Conservation (phyloP, 2,329 filamentous ascomycete species). For the Claviceps pusilla region DNA sequence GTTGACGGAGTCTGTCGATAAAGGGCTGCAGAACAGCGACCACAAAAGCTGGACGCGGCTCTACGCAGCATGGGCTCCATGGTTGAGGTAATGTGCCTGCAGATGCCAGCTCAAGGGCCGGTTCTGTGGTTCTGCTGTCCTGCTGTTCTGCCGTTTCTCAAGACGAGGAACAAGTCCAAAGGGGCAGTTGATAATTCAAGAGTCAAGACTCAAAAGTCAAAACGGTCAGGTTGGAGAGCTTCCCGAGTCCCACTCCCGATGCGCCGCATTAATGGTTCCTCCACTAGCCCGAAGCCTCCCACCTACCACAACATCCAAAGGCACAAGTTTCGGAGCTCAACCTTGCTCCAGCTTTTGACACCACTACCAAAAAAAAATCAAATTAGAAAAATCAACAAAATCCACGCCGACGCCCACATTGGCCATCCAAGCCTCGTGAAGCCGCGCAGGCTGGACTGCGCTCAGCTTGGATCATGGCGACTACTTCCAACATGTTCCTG, state of each 20-base stretch:
- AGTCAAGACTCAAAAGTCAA: not conserved
- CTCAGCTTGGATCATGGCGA: constrained; percentile 60
- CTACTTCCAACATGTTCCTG: constrained; percentile 95
- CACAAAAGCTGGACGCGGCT: constrained; percentile 24
- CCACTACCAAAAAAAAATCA: no score
- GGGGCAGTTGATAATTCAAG: no score
- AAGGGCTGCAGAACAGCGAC: constrained; percentile 23
- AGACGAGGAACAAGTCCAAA: not conserved
- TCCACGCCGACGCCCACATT: constrained; percentile 8
- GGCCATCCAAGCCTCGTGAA: constrained; percentile 16
- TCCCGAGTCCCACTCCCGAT: constrained; percentile 14
- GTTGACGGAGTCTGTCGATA: constrained; percentile 15
- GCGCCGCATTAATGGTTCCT: constrained; percentile 24
- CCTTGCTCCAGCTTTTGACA: constrained; percentile 6
- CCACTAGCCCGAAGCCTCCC: constrained; percentile 12
- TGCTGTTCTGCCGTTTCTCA: not conserved
- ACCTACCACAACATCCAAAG: not conserved
- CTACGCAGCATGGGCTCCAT: constrained; percentile 28
- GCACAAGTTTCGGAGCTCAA: constrained; percentile 19
- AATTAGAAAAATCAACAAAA: not conserved
- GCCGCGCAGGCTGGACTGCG: constrained; percentile 38
- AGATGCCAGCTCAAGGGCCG: no score
- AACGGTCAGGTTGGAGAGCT: not conserved
- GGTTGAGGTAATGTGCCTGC: constrained; percentile 1
- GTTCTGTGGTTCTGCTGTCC: no score